A percentile compares a stretch with the other conserved stretches of the same genome.
phyloP scores from a whole-genome alignment of 176 grass and related monocot genomes.

The Cocos nucifera region DNA sequence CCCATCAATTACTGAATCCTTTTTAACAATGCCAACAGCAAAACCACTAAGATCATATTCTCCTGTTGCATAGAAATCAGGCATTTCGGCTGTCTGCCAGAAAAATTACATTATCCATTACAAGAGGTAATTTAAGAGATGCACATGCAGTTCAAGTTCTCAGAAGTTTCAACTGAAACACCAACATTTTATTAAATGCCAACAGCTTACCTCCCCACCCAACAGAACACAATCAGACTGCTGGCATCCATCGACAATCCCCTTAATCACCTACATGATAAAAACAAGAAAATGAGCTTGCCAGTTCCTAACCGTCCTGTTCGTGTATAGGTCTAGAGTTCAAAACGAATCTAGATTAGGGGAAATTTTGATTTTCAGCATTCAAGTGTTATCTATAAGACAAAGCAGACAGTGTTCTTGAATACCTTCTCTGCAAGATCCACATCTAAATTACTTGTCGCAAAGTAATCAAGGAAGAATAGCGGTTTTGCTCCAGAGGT shows the following conservation, averaged over 20 bases:
- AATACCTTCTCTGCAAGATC: conserved; percentile 92
- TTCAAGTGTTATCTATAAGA: not conserved
- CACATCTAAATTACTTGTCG: conserved; percentile 80
- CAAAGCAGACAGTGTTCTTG: not conserved
- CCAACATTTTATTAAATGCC: not conserved
- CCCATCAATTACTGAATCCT: conserved; percentile 75
- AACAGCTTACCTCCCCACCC: conserved; percentile 66
- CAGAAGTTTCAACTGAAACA: not conserved
- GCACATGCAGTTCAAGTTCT: too few species aligned
- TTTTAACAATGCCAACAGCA: conserved; percentile 82
- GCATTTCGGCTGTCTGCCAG: conserved; percentile 91
- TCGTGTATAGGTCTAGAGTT: too few species aligned
- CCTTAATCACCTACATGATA: conserved; percentile 66
- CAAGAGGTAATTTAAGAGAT: too few species aligned
- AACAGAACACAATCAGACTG: conserved; percentile 75
- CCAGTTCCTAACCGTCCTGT: too few species aligned
- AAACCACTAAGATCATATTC: conserved; percentile 96
- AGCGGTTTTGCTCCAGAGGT: conserved; percentile 85
- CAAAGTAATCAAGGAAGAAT: conserved; percentile 94
- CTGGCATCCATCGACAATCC: conserved; percentile 80
- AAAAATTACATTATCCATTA: not conserved
- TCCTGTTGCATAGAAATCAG: conserved; percentile 75
- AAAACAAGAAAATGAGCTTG: not conserved
- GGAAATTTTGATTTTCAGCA: too few species aligned
- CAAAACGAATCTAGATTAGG: too few species aligned